Evolutionary conservation across 306 rosid species (phyloP).

Genomic region (Acacia crassicarpa): DNA sequence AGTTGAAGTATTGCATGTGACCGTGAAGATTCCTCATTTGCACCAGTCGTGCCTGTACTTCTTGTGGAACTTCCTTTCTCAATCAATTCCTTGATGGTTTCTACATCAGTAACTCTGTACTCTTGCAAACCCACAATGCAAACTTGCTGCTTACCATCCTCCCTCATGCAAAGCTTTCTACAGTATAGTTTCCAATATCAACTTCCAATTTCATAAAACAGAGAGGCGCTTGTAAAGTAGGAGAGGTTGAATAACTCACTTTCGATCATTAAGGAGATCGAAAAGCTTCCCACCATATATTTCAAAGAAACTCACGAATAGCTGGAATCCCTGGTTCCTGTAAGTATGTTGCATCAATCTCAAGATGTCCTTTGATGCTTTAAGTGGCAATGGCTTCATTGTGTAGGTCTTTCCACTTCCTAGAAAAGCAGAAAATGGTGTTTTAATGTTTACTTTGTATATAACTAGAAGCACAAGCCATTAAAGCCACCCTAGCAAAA

Average conservation of each 20-base stretch:
- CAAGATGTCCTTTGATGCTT: constrained; percentile 93
- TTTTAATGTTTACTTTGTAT: constrained; percentile 15
- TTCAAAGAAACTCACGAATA: constrained; percentile 97
- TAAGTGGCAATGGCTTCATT: constrained; percentile 95
- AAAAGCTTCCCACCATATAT: constrained; percentile 96
- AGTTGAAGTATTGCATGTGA: constrained; percentile 99
- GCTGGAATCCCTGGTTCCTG: constrained; percentile 84
- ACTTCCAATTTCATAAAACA: constrained; percentile 28
- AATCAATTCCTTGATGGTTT: constrained; percentile 88
- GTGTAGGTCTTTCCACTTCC: constrained; percentile 98
- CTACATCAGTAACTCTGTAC: constrained; percentile 90
- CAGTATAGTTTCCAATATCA: constrained; percentile 30
- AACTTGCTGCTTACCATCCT: constrained; percentile 97
- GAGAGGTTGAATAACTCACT: constrained; percentile 52
- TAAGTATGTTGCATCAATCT: constrained; percentile 97
- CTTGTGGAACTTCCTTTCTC: constrained; percentile 93
- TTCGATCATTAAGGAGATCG: constrained; percentile 95
- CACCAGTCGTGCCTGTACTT: constrained; percentile 98
- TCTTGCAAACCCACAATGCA: constrained; percentile 99
- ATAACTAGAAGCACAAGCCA: constrained; percentile 7
- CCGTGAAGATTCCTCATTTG: constrained; percentile 98
- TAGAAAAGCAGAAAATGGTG: constrained; percentile 38
- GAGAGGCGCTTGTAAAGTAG: constrained; percentile 3
- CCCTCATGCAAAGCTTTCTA: constrained; percentile 99
- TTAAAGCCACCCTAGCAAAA: constrained; percentile 5